Evolutionary conservation across 139 green algal species (phyloP), one percentile per base, ranked within the genome.

Genomic region (Chlamydomonas sphaeroides): DNA sequence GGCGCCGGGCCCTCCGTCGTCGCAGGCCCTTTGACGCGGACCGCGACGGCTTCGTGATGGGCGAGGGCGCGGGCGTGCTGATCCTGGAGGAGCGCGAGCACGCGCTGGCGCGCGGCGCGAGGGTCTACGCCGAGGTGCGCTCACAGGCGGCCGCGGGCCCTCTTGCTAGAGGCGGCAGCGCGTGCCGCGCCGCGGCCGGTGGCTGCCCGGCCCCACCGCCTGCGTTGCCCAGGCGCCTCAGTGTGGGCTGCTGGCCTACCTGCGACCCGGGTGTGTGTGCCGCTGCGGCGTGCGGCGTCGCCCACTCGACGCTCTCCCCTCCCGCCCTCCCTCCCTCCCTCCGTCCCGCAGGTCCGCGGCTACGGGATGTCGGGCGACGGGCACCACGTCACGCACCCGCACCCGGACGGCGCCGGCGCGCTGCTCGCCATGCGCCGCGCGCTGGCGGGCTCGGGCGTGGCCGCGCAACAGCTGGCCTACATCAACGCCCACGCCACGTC

Each of bases 31-130:
- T 97, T 92, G 95, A 98, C 81, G 85, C 88, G 26, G 69, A 48
- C 45, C 84, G 96, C 15, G 95, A 98, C 80, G 96, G 96, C 39
- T 98, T 98, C 90, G 95, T 98, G 39, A 97, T 98, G 92, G 95
- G 96, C 6, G 96, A 98, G 86, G 96, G 96, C 8, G 92, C 94
- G 68, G 94, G 89, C 2, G 88, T 94, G 59, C 66, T 98, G 51
- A 91, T 98, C 75, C 88, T 98, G 74, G 96, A 98, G 88, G 86
- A 91, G 21, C 45, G 94, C 67, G 91, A 96, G 79, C 95, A 97
- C 85, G 96, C 96, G 2, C 67, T 84, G 51, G 84, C 78, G 8
- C 82, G 95, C 2, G 92, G 93, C 10, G 95, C 92, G 2, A 67
- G 72, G 38, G 92, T 96, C 62, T 92, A 91, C 72, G 91, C 89